Evolutionary conservation across 768 basidiomycete species (phyloP), one percentile per base, ranked within the genome.

Genomic region (Boletus insuetus): DNA sequence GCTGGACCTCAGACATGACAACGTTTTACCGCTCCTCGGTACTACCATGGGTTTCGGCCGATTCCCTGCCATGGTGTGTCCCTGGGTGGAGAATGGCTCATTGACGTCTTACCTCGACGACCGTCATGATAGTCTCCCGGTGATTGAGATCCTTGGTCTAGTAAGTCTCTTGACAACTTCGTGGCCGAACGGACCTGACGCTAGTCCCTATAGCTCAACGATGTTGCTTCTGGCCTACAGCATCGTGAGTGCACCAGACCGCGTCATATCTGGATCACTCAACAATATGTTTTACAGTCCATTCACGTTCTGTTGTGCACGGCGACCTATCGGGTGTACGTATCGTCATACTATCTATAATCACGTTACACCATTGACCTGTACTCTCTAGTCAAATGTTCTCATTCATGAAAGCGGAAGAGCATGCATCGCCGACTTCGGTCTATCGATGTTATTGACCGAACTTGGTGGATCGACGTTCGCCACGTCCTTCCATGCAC

Each of bases 321-420:
- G 61, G 64, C 0, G 56, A 65, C 13, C 48, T 65, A 24, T 63
- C 64, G 3, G 64, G 58, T 7, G 60, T 63, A 35, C 14, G 64
- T 34, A 14, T 20, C 5, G 3, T 35, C 14, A 24, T 29, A n/a
- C 13, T 26, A 29, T 9, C 9, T 29, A 29, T 9, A 29, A 29
- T 29, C 1, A 9, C 9, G 9, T 29, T 29, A 8, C 9, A 2
- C 9, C 60, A 4, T 32, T 61, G 29, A 52, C 42, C 4, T 9
- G 26, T 9, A 29, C 26, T 29, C 26, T 24, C 24, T 24, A 29
- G 26, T 9, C 26, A 29, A 29, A 29, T 1, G 8, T 29, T 29
- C 26, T 29, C 26, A 29, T 29, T 29, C 9, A 9, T 9, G 26
- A 29, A 29, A 9, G 9, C 9, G 26, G 26, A 9, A 29, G 26